Base-by-base conservation (phyloP, 805 yeast species). In the Metschnikowia baotianmanensis region DNA sequence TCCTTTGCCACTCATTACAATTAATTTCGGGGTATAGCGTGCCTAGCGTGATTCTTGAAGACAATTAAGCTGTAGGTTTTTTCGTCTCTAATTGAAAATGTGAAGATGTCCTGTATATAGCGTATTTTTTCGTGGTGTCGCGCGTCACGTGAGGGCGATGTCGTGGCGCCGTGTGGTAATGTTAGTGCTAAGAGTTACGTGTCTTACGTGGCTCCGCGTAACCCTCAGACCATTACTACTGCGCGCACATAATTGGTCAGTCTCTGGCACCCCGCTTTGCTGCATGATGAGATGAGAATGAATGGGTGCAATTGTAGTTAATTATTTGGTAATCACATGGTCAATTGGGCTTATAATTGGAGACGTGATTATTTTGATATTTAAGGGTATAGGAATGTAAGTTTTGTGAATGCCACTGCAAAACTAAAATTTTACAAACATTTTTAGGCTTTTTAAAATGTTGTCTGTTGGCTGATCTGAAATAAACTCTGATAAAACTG, bases 211-310 rank as follows among this genome's bases (percentile, higher is more conserved):
- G 27, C 30, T 17, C 31, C 12, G 50, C 46, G 61, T 58, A 47
- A 43, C 36, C 47, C 7, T 42, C 50, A 47, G 59, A 30, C 42
- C 53, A 50, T 58, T 46, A 58, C 57, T 56, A 57, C 51, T 47
- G 42, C 40, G 29, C 4, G 29, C 19, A 17, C 18, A n/a, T 49
- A 45, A 58, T 58, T 58, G 62, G 62, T 33, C 38, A n/a, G 16
- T 23, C 12, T 23, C 3, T 10, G 12, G 3, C 12, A 23, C 12
- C 12, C 25, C 12, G 9, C 25, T 23, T 4, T 23, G n/a, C 5
- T 12, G 12, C 25, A 10, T 3, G 25, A 23, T 12, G 12, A 3
- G 12, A 23, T 23, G 2, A 23, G 25, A 3, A 10, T 23, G 25
- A 4, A 5, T 23, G 3, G 25, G 5, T n/a, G n/a, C n/a, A n/a